phyloP scores from a whole-genome alignment of 345 rosid genomes.

The Turnera subulata region DNA sequence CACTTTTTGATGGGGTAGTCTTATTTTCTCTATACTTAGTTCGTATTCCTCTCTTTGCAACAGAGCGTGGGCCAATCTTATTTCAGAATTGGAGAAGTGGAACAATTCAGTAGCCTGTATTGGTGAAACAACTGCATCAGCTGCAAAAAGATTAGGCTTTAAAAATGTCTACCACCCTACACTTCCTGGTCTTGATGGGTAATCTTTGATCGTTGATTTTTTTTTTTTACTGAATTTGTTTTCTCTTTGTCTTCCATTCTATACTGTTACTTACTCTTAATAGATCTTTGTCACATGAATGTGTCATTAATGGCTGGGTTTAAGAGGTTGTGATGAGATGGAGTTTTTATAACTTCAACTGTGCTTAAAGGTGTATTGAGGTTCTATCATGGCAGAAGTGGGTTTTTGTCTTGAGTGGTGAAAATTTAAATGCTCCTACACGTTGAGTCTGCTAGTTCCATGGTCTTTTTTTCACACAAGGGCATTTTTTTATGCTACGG shows the following conservation, averaged over 20 bases:
- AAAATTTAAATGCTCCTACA: no score
- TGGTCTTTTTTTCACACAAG: no score
- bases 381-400: no score
- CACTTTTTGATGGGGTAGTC: not conserved
- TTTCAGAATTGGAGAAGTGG: conserved; percentile 51
- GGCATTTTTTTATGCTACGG: no score
- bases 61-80: conserved; percentile 80
- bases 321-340: not conserved
- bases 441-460: no score
- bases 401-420: no score
- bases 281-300: not conserved
- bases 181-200: conserved; percentile 93
- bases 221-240: not conserved
- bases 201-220: conserved; percentile 6
- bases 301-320: conserved; percentile 3
- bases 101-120: conserved; percentile 74
- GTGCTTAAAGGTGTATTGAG: no score
- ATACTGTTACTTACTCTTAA: not conserved
- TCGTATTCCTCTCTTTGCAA: conserved; percentile 18
- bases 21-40: conserved; percentile 3
- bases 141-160: conserved; percentile 73
- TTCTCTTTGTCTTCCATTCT: not conserved
- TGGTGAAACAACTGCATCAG: conserved; percentile 93
- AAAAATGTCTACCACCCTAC: conserved; percentile 65
- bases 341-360: no score